Evolutionary conservation across 1,139 yeast genomes (phyloP), one percentile per base, ranked within the genome.

Genomic region (Suhomyces guaymorum): DNA sequence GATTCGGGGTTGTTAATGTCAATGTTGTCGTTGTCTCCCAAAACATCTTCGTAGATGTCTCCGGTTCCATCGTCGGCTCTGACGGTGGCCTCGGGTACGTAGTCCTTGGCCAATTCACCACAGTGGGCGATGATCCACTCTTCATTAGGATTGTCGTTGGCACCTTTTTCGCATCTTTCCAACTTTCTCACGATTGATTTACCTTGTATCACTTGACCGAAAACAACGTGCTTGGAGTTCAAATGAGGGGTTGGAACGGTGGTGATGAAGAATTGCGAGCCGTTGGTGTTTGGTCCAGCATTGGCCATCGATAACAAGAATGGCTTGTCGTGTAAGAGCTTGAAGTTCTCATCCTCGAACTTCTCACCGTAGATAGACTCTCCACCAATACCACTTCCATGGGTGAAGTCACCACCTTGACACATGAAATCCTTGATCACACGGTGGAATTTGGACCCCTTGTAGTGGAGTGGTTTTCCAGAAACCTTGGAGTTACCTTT

Each of bases 391-490:
- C 97, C 97, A 48, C 84, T 70, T 15, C 84, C 87, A 45, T 78
- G 80, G 28, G 97, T 89, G 68, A 90, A 90, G 57, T 92, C 98
- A 53, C 98, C 98, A 59, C 97, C 97, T 66, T 89, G 97, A 52
- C 86, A 75, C 97, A 90, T 90, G 58, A 89, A 89, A 33, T 78
- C 79, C 57, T 85, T 84, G 59, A 94, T 94, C 21, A 94, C 94
- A 48, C 99, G 76, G 64, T 94, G 98, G 73, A 94, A 90, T 10
- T 73, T 69, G 7, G 94, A 82, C 24, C 86, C 86, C 59, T 89
- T 85, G 72, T 80, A 92, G 40, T 70, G 66, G 43, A 86, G 69
- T 7, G 87, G 87, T 44, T 77, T 72, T 8, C 89, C 90, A 1
- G 73, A 62, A 31, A 59, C 53, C 23, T 61, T 54, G 10, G 88